Base-by-base conservation (phyloP, 495 filamentous ascomycete species). In the Tuber borchii region DNA sequence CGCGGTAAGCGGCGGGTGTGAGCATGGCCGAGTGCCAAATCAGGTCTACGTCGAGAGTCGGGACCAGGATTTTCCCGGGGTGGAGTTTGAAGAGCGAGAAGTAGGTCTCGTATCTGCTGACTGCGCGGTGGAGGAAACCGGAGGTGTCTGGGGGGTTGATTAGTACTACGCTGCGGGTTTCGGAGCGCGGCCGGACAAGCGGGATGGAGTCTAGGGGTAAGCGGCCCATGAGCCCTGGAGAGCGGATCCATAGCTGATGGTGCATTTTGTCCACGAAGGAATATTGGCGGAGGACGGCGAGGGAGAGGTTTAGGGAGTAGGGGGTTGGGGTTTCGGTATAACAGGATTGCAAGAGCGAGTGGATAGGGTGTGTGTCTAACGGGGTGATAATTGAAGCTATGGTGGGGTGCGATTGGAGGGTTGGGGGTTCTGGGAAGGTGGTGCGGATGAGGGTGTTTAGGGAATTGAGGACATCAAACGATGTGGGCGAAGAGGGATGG, bases 11-110 rank as follows among this genome's bases (percentile, higher is more conserved):
- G 22, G 81, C 80, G 0, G 93, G 92, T 7, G 85, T 88, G 26
- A 96, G 87, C 84, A 90, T 86, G 79, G 90, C 89, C 0, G 88
- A 90, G 80, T 92, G 90, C 93, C 94, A 97, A 12, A 89, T 93
- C 1, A 97, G 85, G 83, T 97, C 93, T n/a, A 97, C 88, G 77
- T 97, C 93, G 2, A 97, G 86, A 19, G 94, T 97, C 4, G 93
- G 94, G 0, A 97, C 93, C 1, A 88, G 89, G 61, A 89, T 86
- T 19, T 88, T 82, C 1, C 80, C 75, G 0, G 88, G 87, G 79
- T 93, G 83, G 1, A 75, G 69, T 0, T 80, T 80, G 84, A 97
- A 92, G 77, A 97, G 90, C 0, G 74, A 31, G 46, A 93, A 86
- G 85, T 93, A 97, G 17, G 90, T 86, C 20, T 78, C 69, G 82